Conservation (phyloP, 2,329 filamentous ascomycete species). For the Tolypocladium nubicola region DNA sequence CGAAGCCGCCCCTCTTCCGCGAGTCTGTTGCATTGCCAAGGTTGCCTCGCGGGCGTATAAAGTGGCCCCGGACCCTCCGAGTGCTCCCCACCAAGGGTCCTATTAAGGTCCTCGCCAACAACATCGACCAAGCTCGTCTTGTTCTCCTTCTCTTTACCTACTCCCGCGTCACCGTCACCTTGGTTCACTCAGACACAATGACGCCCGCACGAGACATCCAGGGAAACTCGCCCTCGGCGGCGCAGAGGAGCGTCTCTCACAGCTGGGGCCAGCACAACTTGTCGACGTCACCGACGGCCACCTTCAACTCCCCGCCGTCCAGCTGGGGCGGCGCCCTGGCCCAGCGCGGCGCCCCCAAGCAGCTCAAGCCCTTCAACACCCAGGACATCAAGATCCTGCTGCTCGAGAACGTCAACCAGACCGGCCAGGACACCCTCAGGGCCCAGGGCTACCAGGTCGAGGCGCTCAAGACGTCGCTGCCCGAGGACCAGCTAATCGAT, state of each 20-base stretch:
- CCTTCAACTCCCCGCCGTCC: conserved; percentile 63
- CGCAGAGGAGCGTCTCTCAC: conserved; percentile 36
- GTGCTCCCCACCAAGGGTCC: neutral
- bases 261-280: conserved; percentile 44
- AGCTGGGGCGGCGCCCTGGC: conserved; percentile 42
- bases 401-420: conserved; percentile 91
- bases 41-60: neutral
- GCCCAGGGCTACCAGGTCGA: conserved; percentile 95
- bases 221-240: conserved; percentile 19
- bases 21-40: neutral
- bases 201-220: conserved; percentile 36
- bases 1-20: neutral
- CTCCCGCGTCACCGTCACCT: neutral
- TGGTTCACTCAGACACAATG: conserved; percentile 18
- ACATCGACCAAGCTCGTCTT: neutral
- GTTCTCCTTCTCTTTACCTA: neutral
- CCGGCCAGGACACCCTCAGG: conserved; percentile 71
- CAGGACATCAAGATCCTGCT: conserved; percentile 94
- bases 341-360: conserved; percentile 45
- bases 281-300: conserved; percentile 64
- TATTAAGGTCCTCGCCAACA: neutral
- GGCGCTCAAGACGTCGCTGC: conserved; percentile 74
- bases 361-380: conserved; percentile 89
- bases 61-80: neutral
- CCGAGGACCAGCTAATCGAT: conserved; percentile 88